phyloP scores from a whole-genome alignment of 805 yeast species.

The Peterozyma toletana region DNA sequence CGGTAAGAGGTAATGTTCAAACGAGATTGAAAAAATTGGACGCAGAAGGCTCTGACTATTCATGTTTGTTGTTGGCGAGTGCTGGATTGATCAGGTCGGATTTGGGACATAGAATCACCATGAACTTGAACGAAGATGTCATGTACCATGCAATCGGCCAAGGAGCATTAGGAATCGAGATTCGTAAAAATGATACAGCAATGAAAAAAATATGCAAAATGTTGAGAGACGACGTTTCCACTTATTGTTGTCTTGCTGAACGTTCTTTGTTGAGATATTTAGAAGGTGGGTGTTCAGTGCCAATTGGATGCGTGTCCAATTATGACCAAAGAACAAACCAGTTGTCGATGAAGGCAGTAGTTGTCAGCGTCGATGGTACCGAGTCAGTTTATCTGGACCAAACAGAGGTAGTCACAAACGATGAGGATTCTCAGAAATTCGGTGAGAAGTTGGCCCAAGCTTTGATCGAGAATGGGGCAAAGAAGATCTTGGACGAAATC shows the following conservation, averaged over 20 bases:
- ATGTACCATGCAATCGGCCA: conserved; percentile 99
- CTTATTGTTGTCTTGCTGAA: conserved; percentile 80
- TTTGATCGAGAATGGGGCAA: conserved; percentile 74
- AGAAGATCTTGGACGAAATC: conserved; percentile 70
- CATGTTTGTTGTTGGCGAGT: conserved; percentile 81
- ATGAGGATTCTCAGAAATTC: conserved; percentile 57
- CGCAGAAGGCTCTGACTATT: conserved; percentile 51
- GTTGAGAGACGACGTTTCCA: conserved; percentile 59
- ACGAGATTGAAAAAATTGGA: conserved; percentile 83
- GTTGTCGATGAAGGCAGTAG: conserved; percentile 59
- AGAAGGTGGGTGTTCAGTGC: conserved; percentile 98
- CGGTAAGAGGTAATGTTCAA: conserved; percentile 77
- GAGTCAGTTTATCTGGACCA: conserved; percentile 55
- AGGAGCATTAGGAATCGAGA: conserved; percentile 94
- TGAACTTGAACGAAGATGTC: conserved; percentile 60
- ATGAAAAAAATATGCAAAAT: conserved; percentile 53
- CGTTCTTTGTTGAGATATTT: conserved; percentile 78
- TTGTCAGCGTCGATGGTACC: conserved; percentile 79
- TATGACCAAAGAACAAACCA: conserved; percentile 32
- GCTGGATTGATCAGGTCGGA: conserved; percentile 83
- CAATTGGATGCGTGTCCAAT: conserved; percentile 79
- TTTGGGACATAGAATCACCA: conserved; percentile 69
- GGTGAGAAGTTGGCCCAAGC: conserved; percentile 66
- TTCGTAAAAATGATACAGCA: conserved; percentile 58
- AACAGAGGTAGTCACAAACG: conserved; percentile 28